These are phyloP conservation scores for Chamaenerion angustifolium DNA, from an alignment of 345 rosid species.

Conservation along the genomic window DNA sequence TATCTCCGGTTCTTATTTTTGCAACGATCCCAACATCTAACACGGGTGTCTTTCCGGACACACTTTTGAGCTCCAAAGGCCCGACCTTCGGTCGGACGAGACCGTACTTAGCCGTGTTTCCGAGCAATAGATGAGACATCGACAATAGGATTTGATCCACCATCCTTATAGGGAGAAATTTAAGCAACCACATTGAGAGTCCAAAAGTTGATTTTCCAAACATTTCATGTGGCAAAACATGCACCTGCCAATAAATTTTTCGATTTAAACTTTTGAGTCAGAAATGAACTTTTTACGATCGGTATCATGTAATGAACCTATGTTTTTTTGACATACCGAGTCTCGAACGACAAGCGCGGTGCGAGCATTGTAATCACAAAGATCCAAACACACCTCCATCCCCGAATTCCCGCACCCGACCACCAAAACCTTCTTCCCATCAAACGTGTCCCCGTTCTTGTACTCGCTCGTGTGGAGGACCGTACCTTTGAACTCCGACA, in stretches of 20 bases:
- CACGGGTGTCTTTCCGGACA: conserved; percentile 80
- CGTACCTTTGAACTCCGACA: conserved; percentile 28
- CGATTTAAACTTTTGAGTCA: no score
- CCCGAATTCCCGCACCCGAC: conserved; percentile 82
- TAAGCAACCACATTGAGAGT: conserved; percentile 57
- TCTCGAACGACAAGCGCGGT: conserved; percentile 46
- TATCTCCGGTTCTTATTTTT: conserved; percentile 48
- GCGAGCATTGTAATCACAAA: conserved; percentile 39
- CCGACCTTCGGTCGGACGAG: conserved; percentile 78
- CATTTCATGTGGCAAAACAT: conserved; percentile 78
- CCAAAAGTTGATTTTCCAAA: conserved; percentile 73
- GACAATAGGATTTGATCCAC: conserved; percentile 51
- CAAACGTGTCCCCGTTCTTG: conserved; percentile 38
- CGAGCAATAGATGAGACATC: conserved; percentile 32
- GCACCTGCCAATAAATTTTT: conserved; percentile 42
- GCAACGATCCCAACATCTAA: conserved; percentile 73
- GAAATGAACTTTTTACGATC: no score
- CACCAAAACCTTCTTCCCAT: conserved; percentile 33
- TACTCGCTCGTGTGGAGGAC: conserved; percentile 41
- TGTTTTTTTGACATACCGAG: conserved; percentile 20
- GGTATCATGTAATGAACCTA: neutral
- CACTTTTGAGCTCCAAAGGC: conserved; percentile 67
- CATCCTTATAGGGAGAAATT: conserved; percentile 54
- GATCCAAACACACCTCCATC: conserved; percentile 46
- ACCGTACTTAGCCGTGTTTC: conserved; percentile 57